Evolutionary conservation across 129 eudicot genomes (phyloP).

Genomic region (Silybum marianum): DNA sequence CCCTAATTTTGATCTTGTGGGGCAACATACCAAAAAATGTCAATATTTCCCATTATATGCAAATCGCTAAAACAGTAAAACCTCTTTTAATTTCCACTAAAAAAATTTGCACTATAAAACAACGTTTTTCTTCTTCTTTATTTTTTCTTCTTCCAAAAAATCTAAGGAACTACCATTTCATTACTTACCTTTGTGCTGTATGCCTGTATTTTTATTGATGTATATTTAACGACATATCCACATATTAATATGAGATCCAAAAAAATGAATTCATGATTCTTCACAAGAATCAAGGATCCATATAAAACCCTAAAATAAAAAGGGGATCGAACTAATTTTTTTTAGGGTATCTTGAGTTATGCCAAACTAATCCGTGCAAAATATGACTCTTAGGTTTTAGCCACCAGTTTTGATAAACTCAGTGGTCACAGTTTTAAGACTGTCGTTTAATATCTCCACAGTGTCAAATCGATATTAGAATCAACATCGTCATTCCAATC

Average conservation of each 20-base stretch:
- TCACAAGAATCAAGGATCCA: not conserved
- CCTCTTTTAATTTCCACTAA: not conserved
- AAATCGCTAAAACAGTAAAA: too few relatives aligned
- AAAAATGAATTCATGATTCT: not conserved
- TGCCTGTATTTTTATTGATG: not conserved
- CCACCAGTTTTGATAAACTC: too few relatives aligned
- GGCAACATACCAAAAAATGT: too few relatives aligned
- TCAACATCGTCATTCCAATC: slow-evolving; percentile 36
- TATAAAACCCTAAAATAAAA: not conserved
- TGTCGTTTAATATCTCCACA: slow-evolving; percentile 15
- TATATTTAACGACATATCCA: not conserved
- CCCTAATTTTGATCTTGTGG: not conserved
- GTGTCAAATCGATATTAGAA: slow-evolving; percentile 23
- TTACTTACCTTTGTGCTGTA: not conserved
- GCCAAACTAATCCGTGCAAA: too few relatives aligned
- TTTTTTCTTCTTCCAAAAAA: not conserved
- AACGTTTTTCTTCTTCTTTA: too few relatives aligned
- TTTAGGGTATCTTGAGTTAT: too few relatives aligned
- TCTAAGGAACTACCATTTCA: not conserved
- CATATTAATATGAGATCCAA: not conserved
- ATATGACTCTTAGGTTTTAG: too few relatives aligned
- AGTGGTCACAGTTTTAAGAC: too few relatives aligned
- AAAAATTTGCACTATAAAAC: not conserved
- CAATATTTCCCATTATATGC: not conserved
- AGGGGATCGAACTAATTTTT: not conserved